These are phyloP conservation scores for Glebionis coronaria DNA, from an alignment of 129 eudicot species.

Conservation along the genomic window DNA sequence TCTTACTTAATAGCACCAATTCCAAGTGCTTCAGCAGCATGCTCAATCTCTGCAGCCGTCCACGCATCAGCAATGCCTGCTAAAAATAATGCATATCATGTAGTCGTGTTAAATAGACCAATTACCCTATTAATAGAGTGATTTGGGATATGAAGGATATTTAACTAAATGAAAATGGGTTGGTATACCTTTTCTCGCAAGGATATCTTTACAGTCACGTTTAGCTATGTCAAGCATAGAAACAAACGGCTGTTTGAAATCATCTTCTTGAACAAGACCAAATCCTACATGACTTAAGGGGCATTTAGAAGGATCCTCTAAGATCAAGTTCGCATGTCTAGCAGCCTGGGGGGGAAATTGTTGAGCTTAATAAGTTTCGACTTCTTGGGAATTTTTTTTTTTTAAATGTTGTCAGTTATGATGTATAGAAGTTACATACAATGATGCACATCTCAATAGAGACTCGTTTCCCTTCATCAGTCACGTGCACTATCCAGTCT, in stretches of 20 bases:
- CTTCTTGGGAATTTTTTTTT: too few relatives aligned
- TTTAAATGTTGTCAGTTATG: not conserved
- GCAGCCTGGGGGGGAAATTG: not conserved
- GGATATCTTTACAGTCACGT: not conserved
- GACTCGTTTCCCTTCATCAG: not conserved
- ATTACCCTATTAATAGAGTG: not conserved
- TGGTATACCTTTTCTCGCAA: not conserved
- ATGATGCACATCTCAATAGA: not conserved
- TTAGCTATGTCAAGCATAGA: not conserved
- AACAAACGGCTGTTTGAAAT: not conserved
- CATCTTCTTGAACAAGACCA: not conserved
- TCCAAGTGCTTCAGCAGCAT: constrained; percentile 92
- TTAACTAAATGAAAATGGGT: too few relatives aligned
- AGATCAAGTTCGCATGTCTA: not conserved
- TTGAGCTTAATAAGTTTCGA: not conserved
- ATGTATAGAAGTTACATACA: not conserved
- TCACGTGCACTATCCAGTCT: not conserved
- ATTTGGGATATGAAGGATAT: too few relatives aligned
- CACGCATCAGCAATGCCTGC: too few relatives aligned
- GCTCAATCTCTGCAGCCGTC: constrained; percentile 42
- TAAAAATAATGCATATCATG: too few relatives aligned
- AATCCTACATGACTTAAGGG: not conserved
- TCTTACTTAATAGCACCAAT: constrained; percentile 95
- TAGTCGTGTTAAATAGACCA: too few relatives aligned
- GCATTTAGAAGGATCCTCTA: too few relatives aligned